Conservation (phyloP, 495 filamentous ascomycete species). For the Lasiosphaeris hirsuta region DNA sequence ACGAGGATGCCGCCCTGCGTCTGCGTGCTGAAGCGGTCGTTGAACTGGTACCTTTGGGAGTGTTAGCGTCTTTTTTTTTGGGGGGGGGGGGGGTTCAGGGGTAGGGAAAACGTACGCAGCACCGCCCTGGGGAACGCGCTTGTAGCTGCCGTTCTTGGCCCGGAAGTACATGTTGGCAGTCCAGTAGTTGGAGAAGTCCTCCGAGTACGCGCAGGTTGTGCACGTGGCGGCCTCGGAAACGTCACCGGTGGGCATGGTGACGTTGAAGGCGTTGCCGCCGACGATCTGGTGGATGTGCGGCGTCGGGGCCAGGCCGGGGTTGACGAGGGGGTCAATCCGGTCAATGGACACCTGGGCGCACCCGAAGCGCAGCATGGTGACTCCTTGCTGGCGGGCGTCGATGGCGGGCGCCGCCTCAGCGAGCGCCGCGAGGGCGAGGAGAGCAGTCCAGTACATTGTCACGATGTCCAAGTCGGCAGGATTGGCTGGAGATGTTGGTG, state of each 20-base stretch:
- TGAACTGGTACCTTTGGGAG: conserved; percentile 33
- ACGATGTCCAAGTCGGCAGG: neutral
- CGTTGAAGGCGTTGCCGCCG: conserved; percentile 48
- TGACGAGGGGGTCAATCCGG: conserved; percentile 43
- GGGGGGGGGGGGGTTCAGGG: neutral
- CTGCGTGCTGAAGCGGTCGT: conserved; percentile 47
- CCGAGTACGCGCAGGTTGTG: conserved; percentile 23
- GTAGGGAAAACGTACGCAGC: conserved; percentile 19
- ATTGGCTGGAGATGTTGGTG: neutral
- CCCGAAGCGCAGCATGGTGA: conserved; percentile 48
- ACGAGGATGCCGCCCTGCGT: conserved; percentile 48
- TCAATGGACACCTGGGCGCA: conserved; percentile 45
- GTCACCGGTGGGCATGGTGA: conserved; percentile 39
- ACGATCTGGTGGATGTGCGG: conserved; percentile 48
- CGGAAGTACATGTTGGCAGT: conserved; percentile 48
- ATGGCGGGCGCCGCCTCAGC: conserved; percentile 36
- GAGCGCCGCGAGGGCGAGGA: conserved; percentile 36
- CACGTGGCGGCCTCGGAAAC: conserved; percentile 34
- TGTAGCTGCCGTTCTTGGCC: conserved; percentile 44
- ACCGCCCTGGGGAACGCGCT: conserved; percentile 42
- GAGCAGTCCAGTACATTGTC: conserved; percentile 38
- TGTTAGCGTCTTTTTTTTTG: neutral
- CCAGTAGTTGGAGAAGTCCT: conserved; percentile 36
- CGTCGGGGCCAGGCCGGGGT: conserved; percentile 35
- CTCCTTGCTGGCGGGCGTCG: conserved; percentile 18